Base-by-base conservation (phyloP, 2,329 filamentous ascomycete genomes). In the Claviceps digitariae region DNA sequence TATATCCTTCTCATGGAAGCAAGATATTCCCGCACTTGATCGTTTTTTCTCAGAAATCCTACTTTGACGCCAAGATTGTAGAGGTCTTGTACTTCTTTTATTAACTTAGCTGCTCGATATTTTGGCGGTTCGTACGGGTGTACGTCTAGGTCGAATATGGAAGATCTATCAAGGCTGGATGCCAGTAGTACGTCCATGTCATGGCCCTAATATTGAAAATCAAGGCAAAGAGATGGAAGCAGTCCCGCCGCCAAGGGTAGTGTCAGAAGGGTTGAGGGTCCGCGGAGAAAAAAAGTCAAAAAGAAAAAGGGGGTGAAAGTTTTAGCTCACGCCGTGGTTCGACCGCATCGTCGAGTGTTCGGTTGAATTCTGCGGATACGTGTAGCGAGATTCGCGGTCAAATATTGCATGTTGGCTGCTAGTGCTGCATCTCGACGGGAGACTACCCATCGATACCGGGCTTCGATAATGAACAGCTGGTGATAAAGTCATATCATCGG, bases 61-160 rank as follows among this genome's bases (percentile, higher is more conserved):
- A 38, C 52, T 46, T 53, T 53, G 5, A 53, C 52, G 29, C 52
- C 52, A 2, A 53, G 27, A 13, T n/a, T 50, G 25, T 50, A 53
- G 4, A 53, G 52, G 6, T 46, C 27, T 15, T 50, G 52, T 3
- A 53, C 52, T 25, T 53, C 52, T n/a, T 45, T 49, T 10, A 50
- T 53, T 10, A 47, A 20, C 25, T 50, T 49, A 12, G 50, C 47
- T 13, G 52, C 47, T 1, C 23, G 45, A 6, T 20, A 49, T 27
- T 21, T 20, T 12, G 50, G 50, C 20, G 4, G 4, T n/a, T 47
- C 25, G 5, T 31, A 25, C n/a, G 4, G 25, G 2, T 29, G 27
- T 29, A 12, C 31, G 31, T 34, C 31, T 34, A 9, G 7, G 10
- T 34, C 15, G 5, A 13, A 8, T 8, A n/a, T 20, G 7, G 2